Conservation (phyloP, 495 filamentous ascomycete genomes). For the Lophiostoma macrostomum region DNA sequence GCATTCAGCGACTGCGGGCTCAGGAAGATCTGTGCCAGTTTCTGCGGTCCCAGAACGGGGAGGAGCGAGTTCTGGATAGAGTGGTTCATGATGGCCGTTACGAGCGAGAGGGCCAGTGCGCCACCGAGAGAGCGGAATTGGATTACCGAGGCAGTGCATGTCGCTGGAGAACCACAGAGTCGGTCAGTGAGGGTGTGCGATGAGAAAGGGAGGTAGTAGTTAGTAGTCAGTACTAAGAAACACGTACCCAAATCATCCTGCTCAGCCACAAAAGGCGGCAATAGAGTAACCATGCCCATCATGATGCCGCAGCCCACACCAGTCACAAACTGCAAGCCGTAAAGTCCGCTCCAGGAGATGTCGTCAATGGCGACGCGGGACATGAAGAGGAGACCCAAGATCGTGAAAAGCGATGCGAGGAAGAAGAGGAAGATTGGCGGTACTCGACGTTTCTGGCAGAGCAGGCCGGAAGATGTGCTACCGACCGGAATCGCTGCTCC, state of each 20-base stretch:
- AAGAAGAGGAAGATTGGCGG: slow-evolving; percentile 6
- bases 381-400: slow-evolving; percentile 12
- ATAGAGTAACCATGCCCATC: not conserved
- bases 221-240: too few relatives aligned
- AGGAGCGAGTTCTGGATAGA: not conserved
- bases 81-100: slow-evolving; percentile 16
- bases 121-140: slow-evolving; percentile 18
- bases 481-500: not conserved
- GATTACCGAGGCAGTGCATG: slow-evolving; percentile 2
- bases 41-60: not conserved
- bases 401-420: not conserved
- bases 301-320: slow-evolving; percentile 3
- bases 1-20: not conserved
- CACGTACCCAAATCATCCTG: slow-evolving; percentile 15
- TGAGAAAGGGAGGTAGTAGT: too few relatives aligned
- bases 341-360: slow-evolving; percentile 3
- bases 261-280: slow-evolving; percentile 9
- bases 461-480: not conserved
- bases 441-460: not conserved
- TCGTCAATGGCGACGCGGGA: not conserved
- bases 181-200: not conserved
- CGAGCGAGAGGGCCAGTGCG: slow-evolving; percentile 10
- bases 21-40: slow-evolving; percentile 6
- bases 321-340: slow-evolving; percentile 6
- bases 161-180: not conserved